These are phyloP conservation scores for Mycena metata DNA, from an alignment of 768 basidiomycete species.

Conservation along the genomic window DNA sequence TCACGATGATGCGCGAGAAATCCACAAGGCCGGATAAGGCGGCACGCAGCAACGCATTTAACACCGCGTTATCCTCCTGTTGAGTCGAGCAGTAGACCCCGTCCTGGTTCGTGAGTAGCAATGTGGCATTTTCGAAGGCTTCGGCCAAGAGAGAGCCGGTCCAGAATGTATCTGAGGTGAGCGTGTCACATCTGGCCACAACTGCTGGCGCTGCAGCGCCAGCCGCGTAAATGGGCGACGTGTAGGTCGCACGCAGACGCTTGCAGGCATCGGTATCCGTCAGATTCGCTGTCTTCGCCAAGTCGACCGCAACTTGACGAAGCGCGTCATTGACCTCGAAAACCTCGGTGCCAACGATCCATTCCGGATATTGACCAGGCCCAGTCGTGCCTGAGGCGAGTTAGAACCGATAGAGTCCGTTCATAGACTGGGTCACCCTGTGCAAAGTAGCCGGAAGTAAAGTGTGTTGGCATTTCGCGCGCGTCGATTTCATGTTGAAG, in stretches of 20 bases:
- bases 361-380: conserved; percentile 33
- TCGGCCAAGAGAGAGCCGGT: conserved; percentile 49
- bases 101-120: conserved; percentile 49
- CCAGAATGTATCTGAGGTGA: conserved; percentile 51
- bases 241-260: conserved; percentile 44
- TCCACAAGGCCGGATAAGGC: conserved; percentile 49
- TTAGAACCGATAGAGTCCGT: too few species aligned
- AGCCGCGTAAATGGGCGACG: conserved; percentile 41
- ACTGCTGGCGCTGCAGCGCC: conserved; percentile 47
- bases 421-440: conserved; percentile 7
- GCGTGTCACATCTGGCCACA: conserved; percentile 46
- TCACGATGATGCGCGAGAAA: conserved; percentile 53
- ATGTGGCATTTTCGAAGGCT: conserved; percentile 47
- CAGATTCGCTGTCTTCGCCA: conserved; percentile 42
- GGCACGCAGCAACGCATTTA: conserved; percentile 54
- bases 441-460: conserved; percentile 48
- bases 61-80: conserved; percentile 58
- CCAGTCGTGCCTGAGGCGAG: conserved; percentile 1
- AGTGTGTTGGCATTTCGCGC: conserved; percentile 51
- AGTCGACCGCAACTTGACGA: conserved; percentile 40
- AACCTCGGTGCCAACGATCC: conserved; percentile 47
- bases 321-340: conserved; percentile 56
- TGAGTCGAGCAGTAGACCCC: conserved; percentile 51
- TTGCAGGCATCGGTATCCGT: conserved; percentile 33
- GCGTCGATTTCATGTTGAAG: conserved; percentile 55